Percentiles rank a stretch among this genome's conserved stretches.
Conservation (phyloP, 352 stramenopile genomes). For the Phytopythium boreale region DNA sequence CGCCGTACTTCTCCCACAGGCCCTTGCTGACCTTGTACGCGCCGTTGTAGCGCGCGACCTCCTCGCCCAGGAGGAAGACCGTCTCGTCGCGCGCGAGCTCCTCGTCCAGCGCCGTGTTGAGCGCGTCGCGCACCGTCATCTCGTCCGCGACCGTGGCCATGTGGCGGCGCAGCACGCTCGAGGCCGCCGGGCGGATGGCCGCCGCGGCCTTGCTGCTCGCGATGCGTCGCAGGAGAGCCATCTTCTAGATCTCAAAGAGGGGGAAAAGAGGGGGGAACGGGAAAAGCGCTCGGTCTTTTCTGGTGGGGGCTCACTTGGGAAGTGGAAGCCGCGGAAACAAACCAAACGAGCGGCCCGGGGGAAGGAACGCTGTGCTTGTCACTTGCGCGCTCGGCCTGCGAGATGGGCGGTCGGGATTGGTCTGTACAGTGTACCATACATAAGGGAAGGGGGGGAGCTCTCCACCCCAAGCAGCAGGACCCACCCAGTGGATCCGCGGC, state of each 20-base stretch:
- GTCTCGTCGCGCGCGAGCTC: constrained; percentile 97
- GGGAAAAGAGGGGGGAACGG: neutral
- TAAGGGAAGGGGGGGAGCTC: too few relatives aligned
- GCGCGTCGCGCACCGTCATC: constrained; percentile 98
- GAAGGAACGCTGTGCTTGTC: constrained; percentile 1
- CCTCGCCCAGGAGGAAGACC: constrained; percentile 96
- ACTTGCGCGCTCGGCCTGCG: neutral
- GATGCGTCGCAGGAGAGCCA: constrained; percentile 53
- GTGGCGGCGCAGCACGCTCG: constrained; percentile 38
- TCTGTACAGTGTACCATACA: neutral
- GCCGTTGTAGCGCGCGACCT: constrained; percentile 99
- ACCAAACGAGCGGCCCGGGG: neutral
- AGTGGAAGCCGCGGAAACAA: neutral
- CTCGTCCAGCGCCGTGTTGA: constrained; percentile 98
- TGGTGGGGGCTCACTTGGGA: constrained; percentile 1
- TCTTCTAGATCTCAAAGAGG: constrained; percentile 13
- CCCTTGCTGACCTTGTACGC: constrained; percentile 99
- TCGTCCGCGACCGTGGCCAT: constrained; percentile 76
- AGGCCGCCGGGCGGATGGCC: constrained; percentile 15
- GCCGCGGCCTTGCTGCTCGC: constrained; percentile 37
- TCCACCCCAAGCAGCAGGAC: neutral
- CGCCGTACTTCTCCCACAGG: constrained; percentile 98
- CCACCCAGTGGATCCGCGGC: constrained; percentile 5
- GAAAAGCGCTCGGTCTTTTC: constrained; percentile 16
- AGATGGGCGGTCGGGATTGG: neutral